Base-by-base conservation (phyloP, 2,329 filamentous ascomycete species). In the Claviceps paspali region DNA sequence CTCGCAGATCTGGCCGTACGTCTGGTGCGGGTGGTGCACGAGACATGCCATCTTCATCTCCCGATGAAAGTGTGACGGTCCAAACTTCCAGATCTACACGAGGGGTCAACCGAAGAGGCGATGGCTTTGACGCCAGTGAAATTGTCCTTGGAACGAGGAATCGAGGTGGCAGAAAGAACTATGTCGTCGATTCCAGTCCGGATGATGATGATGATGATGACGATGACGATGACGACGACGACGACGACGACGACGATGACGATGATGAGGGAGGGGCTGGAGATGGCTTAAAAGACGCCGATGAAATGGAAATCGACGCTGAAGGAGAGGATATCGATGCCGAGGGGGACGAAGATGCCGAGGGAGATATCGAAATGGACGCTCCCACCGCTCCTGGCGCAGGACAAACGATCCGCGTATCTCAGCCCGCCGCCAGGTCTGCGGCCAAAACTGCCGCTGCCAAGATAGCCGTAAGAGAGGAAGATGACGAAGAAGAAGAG, bases 91-190 rank as follows among this genome's bases (percentile, higher is more conserved):
- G 71, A 48, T 60, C 64, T 33, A 67, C 64, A 6, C 61, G 61
- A 29, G 59, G 52, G 32, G 58, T 55, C 33, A 47, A 53, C 30
- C 56, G 57, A 32, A 52, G 52, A 34, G 51, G 55, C 27, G 59
- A 61, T 17, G 50, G 51, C 31, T 65, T 65, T 36, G 56, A 56
- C 18, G 62, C 60, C 18, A 61, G 63, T 22, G 63, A 68, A 46
- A 66, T 70, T 34, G 51, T 68, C 14, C 56, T 62, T 19, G 64
- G 65, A 27, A 70, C 68, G 47, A 62, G 70, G 34, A 71, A 67
- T 40, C 64, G 70, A 7, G 67, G 65, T 5, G 63, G 61, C 14
- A 71, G 72, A 55, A 75, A 74, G 56, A 74, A 64, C 45, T 76
- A 76, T 38, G 67, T 73, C 26, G 67, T 76, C 18, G 70, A 74